Evolutionary conservation across 192 early-diverging fungal genomes (phyloP), one percentile per base, ranked within the genome.

Genomic region (Coemansia sp.): DNA sequence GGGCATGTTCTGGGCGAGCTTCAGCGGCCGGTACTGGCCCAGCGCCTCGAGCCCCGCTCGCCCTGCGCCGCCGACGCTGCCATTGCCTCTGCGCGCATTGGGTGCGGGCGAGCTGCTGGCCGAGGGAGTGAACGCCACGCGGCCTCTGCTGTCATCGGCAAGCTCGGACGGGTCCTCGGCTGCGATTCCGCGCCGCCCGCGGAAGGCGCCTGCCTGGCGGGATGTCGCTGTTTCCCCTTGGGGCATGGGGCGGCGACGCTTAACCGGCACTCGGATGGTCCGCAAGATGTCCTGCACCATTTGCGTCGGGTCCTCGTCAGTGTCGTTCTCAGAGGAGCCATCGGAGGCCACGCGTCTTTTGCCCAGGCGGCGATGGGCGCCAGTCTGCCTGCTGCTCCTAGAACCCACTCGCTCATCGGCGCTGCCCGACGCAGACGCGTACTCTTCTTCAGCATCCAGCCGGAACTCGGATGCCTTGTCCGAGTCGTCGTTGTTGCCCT

Each of bases 121-220:
- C n/a, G 76, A 73, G 36, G 71, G 76, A 24, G 76, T 79, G 43
- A 79, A 73, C n/a, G 6, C 32, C 22, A 79, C 22, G 19, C 59
- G 67, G 41, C 22, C 27, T 4, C 45, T 32, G 7, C 51, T 29
- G 8, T 31, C 45, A 31, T 20, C 58, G 12, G 27, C 20, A 42
- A 71, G 40, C 12, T 45, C 51, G 1, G 63, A 27, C 22, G 45
- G 37, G 19, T 70, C 67, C 49, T 79, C 76, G 1, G 76, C 71
- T 0, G 76, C 51, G n/a, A 79, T 79, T 38, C 76, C 76, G 11
- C 76, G 76, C 24, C 76, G 70, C 6, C 76, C 76, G 19, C 70
- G 76, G 60, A 79, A 70, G 20, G 36, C 54, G 63, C 25, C 42
- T 9, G 60, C 0, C 51, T 54, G 51, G 15, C 29, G 32, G 4